Evolutionary conservation across 2,329 filamentous ascomycete genomes (phyloP).

Genomic region (Aspergillus pseudotamarii): DNA sequence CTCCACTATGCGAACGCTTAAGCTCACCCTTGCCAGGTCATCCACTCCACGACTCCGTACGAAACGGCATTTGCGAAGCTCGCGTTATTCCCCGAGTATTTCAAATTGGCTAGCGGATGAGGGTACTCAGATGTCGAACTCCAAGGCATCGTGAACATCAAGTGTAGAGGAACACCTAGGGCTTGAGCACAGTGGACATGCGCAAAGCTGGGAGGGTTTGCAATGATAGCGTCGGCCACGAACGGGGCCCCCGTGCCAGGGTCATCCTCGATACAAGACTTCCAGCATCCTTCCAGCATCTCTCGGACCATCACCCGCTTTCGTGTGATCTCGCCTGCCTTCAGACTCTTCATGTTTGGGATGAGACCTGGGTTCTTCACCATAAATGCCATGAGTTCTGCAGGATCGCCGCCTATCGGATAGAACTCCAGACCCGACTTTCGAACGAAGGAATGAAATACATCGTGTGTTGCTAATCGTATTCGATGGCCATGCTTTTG

Average conservation of each 20-base stretch:
- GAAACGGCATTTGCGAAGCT: conserved; percentile 48
- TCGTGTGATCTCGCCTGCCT: conserved; percentile 37
- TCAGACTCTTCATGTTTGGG: conserved; percentile 40
- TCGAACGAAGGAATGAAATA: conserved; percentile 58
- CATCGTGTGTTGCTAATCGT: conserved; percentile 58
- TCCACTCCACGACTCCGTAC: conserved; percentile 51
- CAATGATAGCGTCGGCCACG: conserved; percentile 59
- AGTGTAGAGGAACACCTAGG: conserved; percentile 53
- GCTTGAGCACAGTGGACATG: conserved; percentile 57
- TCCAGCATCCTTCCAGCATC: conserved; percentile 46
- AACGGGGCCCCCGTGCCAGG: conserved; percentile 43
- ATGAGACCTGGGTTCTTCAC: conserved; percentile 52
- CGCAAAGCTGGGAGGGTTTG: conserved; percentile 57
- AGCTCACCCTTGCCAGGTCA: conserved; percentile 54
- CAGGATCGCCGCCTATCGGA: conserved; percentile 59
- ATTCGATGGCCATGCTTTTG: conserved; percentile 58
- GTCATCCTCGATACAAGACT: conserved; percentile 41
- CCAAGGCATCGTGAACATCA: conserved; percentile 60
- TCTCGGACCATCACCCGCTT: conserved; percentile 38
- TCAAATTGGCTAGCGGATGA: conserved; percentile 55
- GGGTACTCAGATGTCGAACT: conserved; percentile 48
- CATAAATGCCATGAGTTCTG: conserved; percentile 56
- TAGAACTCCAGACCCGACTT: conserved; percentile 60
- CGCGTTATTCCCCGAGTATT: conserved; percentile 36
- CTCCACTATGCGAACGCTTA: not conserved